Evolutionary conservation across 306 rosid genomes (phyloP), one percentile per base, ranked within the genome.

Genomic region (Medicago ruthenica): DNA sequence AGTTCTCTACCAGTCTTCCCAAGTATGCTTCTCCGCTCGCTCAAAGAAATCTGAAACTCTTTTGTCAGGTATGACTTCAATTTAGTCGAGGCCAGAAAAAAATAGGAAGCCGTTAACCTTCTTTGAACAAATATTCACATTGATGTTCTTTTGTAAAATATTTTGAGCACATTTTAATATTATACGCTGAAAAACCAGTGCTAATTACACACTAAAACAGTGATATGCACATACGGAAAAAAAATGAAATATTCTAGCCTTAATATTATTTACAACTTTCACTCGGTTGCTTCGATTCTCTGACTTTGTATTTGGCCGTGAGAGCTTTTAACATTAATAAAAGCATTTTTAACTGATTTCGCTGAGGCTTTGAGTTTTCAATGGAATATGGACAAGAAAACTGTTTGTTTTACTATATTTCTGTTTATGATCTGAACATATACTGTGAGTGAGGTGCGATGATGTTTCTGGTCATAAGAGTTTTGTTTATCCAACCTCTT

Each of bases 21-120:
- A 93, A 93, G 86, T 93, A 91, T 86, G 78, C 93, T 71, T 88
- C 98, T 68, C 82, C 93, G 24, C 84, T 76, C 8, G 93, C 91
- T 36, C 98, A 93, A 83, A 93, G 98, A 78, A 88, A 88, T 79
- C 80, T 93, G 16, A 93, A 93, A 79, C 83, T 66, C 80, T 76
- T 83, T 50, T 89, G 89, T 86, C 92, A 81, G 97, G 98, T 93
- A 87, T 41, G 50, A 40, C 59, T 72, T 27, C 4, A 47, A 61
- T 45, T 61, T 18, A n/a, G 15, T 61, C 31, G 70, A 60, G 15
- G 37, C 40, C 24, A 44, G 69, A 24, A 42, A 41, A 59, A 18
- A 15, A 42, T 21, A 9, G 59, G 20, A 39, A 41, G 17, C 60
- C 36, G 44, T 61, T 21, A 67, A 66, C 3, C 3, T 36, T 57